Evolutionary conservation across 495 filamentous ascomycete genomes (phyloP).

Genomic region (Penicillium bovifimosum): DNA sequence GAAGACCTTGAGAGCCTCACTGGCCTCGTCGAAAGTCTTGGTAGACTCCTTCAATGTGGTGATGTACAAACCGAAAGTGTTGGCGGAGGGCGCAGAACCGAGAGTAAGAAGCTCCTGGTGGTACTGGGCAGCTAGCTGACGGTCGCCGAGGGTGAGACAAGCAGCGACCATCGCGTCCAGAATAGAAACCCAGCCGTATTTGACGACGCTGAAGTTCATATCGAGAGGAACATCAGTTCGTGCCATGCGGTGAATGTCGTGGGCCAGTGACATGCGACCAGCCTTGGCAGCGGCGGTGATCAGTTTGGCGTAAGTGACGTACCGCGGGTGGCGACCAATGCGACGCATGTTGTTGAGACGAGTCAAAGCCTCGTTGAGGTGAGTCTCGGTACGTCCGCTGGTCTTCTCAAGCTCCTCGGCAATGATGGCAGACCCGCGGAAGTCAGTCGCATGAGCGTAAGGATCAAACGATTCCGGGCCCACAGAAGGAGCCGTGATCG

Average conservation of each 20-base stretch:
- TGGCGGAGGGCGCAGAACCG: conserved; percentile 86
- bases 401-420: conserved; percentile 77
- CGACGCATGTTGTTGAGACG: conserved; percentile 91
- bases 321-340: conserved; percentile 83
- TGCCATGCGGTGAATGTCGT: conserved; percentile 84
- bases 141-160: conserved; percentile 78
- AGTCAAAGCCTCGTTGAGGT: conserved; percentile 72
- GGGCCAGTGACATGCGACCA: conserved; percentile 68
- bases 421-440: conserved; percentile 84
- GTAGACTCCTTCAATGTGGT: conserved; percentile 94
- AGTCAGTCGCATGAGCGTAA: conserved; percentile 82
- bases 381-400: conserved; percentile 57
- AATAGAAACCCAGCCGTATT: conserved; percentile 92
- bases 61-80: conserved; percentile 97
- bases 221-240: conserved; percentile 79
- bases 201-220: conserved; percentile 72
- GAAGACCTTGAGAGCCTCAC: conserved; percentile 96
- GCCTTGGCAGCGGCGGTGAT: conserved; percentile 85
- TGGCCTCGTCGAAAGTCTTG: conserved; percentile 95
- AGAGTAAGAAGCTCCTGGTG: conserved; percentile 86
- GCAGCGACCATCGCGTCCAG: conserved; percentile 95
- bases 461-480: conserved; percentile 82
- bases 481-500: conserved; percentile 37
- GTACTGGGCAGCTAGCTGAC: conserved; percentile 71
- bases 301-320: conserved; percentile 93